Conservation (phyloP, 169 alveolate genomes). For the Neospora caninum region DNA sequence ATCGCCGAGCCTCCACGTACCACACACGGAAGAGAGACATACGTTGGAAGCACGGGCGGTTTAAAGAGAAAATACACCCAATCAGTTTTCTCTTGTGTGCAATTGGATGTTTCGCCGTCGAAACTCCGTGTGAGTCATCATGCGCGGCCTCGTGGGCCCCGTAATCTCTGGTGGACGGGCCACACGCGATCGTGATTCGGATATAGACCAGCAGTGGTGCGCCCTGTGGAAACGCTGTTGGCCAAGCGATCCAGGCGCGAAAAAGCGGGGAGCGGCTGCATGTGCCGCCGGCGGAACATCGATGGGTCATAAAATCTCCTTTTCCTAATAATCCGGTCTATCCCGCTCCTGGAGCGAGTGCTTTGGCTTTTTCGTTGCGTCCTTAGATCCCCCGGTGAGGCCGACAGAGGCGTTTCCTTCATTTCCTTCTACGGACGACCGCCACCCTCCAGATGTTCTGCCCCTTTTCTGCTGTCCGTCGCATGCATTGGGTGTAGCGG, state of each 20-base stretch:
- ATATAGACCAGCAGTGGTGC: neutral
- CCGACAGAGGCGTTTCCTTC: neutral
- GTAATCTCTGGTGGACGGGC: neutral
- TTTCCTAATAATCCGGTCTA: too few relatives aligned
- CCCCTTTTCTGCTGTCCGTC: neutral
- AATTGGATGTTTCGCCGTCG: too few relatives aligned
- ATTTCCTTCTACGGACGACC: neutral
- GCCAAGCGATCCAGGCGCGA: neutral
- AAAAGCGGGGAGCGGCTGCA: constrained; percentile 13
- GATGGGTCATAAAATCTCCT: neutral
- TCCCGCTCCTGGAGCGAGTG: neutral
- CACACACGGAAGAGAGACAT: neutral
- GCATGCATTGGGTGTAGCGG: too few relatives aligned
- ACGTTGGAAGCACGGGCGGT: neutral
- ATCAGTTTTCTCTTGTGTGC: too few relatives aligned
- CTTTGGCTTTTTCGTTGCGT: neutral
- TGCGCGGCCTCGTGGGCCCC: neutral
- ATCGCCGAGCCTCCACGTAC: neutral
- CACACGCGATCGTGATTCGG: neutral
- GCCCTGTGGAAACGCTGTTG: neutral
- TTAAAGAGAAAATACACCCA: neutral
- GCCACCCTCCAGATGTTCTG: neutral
- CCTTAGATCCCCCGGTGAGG: neutral
- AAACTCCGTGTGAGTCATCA: neutral
- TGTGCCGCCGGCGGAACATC: neutral